Percentiles rank a stretch among this genome's conserved stretches.
Conservation (phyloP, 192 early-diverging fungal genomes). For the Backusella australiensis region DNA sequence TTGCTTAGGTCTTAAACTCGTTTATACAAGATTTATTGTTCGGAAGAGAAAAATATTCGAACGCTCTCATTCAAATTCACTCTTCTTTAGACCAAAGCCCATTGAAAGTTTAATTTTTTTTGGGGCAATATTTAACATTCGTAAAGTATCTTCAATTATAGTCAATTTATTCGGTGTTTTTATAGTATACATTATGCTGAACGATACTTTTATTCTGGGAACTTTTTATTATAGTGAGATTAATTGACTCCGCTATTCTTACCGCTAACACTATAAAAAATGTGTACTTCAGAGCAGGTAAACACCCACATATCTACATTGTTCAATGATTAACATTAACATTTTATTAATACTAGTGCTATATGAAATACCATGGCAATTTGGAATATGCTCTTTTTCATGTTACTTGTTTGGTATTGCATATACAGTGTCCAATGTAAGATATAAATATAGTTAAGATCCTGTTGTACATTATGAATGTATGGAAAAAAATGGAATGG, state of each 20-base stretch:
- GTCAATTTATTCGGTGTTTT: neutral
- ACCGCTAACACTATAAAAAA: slow-evolving; percentile 5
- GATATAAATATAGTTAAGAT: neutral
- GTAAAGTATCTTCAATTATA: slow-evolving; percentile 15
- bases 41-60: neutral
- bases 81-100: slow-evolving; percentile 24
- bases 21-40: slow-evolving; percentile 21
- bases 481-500: neutral
- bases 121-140: slow-evolving; percentile 14
- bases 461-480: too few species aligned
- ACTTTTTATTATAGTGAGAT: slow-evolving; percentile 18
- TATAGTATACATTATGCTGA: neutral
- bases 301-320: neutral
- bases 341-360: slow-evolving; percentile 13
- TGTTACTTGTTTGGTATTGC: slow-evolving; percentile 32
- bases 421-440: slow-evolving; percentile 30
- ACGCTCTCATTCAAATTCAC: neutral
- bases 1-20: slow-evolving; percentile 8
- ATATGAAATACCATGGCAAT: slow-evolving; percentile 35
- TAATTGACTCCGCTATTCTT: slow-evolving; percentile 17
- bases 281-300: slow-evolving; percentile 21
- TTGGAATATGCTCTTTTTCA: slow-evolving; percentile 25
- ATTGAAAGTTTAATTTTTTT: slow-evolving; percentile 26
- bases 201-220: too few species aligned
- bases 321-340: neutral